These are phyloP conservation scores for Glomus cerebriforme DNA, from an alignment of 192 early-diverging fungal species.

Conservation along the genomic window DNA sequence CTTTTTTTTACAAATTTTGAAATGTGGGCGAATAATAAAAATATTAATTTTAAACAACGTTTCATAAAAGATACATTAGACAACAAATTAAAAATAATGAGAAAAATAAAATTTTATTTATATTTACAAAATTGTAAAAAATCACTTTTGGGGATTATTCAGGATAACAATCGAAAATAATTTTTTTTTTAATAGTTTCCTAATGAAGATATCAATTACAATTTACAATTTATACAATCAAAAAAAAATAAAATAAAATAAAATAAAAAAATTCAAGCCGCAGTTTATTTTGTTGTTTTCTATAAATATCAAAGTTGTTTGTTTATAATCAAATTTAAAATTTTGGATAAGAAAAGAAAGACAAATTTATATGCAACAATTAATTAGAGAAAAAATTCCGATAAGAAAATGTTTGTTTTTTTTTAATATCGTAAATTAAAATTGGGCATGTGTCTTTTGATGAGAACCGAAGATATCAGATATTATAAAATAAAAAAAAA, in stretches of 20 bases:
- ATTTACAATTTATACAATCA: no score
- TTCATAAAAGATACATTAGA: no score
- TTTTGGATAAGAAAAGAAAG: neutral
- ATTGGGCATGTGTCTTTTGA: neutral
- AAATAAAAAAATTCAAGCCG: neutral
- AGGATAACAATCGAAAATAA: neutral
- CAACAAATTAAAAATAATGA: no score
- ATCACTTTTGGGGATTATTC: no score
- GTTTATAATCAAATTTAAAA: neutral
- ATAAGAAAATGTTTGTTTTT: neutral
- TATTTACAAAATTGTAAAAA: no score
- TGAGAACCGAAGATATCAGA: no score
- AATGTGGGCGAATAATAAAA: no score
- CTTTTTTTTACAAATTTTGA: no score
- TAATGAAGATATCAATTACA: neutral
- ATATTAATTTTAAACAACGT: no score
- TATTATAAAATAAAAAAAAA: no score
- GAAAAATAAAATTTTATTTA: no score
- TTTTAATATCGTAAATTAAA: neutral
- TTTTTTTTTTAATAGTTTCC: neutral
- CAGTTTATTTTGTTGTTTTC: neutral
- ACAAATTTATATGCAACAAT: neutral
- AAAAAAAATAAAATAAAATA: no score
- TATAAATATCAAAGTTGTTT: neutral
- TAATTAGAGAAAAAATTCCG: neutral